These are phyloP conservation scores for Hymenoscyphus scutula DNA, from an alignment of 2,329 filamentous ascomycete species.

Conservation along the genomic window DNA sequence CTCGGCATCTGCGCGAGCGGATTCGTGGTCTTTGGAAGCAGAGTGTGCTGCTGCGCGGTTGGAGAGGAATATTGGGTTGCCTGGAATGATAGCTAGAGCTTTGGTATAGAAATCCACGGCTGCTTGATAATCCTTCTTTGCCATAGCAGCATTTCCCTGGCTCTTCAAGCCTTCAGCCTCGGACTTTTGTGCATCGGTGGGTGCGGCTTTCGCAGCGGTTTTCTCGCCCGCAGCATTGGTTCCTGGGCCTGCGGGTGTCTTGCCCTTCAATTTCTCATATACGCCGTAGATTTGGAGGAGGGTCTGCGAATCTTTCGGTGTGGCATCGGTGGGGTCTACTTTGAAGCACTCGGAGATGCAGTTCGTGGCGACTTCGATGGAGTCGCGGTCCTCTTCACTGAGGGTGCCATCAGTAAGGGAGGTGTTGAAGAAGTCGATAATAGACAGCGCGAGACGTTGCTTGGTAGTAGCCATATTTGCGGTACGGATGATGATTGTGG, in stretches of 20 bases:
- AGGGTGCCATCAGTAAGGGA: slow-evolving; percentile 88
- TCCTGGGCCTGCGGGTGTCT: slow-evolving; percentile 39
- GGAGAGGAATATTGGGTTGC: slow-evolving; percentile 94
- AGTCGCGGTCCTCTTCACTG: slow-evolving; percentile 82
- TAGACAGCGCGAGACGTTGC: slow-evolving; percentile 91
- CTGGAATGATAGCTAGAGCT: slow-evolving; percentile 75
- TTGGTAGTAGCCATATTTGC: slow-evolving; percentile 36
- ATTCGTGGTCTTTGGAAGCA: slow-evolving; percentile 77
- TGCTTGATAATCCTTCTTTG: slow-evolving; percentile 79
- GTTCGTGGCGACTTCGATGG: slow-evolving; percentile 88
- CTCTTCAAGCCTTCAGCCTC: slow-evolving; percentile 87
- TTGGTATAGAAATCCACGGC: slow-evolving; percentile 88
- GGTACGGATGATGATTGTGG: neutral
- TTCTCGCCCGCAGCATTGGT: slow-evolving; percentile 44
- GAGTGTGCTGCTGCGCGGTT: slow-evolving; percentile 95
- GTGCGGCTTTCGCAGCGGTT: slow-evolving; percentile 37
- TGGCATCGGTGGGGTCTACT: slow-evolving; percentile 77
- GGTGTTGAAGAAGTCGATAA: slow-evolving; percentile 89
- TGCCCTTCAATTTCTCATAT: slow-evolving; percentile 84
- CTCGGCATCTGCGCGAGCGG: slow-evolving; percentile 84
- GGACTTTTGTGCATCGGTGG: slow-evolving; percentile 59
- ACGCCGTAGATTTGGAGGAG: slow-evolving; percentile 90
- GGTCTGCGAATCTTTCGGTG: slow-evolving; percentile 81
- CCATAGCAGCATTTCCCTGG: slow-evolving; percentile 92
- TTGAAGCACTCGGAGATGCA: slow-evolving; percentile 96